These are phyloP conservation scores for Sporothrix sp. DNA, from an alignment of 2,329 filamentous ascomycete species.

Conservation along the genomic window DNA sequence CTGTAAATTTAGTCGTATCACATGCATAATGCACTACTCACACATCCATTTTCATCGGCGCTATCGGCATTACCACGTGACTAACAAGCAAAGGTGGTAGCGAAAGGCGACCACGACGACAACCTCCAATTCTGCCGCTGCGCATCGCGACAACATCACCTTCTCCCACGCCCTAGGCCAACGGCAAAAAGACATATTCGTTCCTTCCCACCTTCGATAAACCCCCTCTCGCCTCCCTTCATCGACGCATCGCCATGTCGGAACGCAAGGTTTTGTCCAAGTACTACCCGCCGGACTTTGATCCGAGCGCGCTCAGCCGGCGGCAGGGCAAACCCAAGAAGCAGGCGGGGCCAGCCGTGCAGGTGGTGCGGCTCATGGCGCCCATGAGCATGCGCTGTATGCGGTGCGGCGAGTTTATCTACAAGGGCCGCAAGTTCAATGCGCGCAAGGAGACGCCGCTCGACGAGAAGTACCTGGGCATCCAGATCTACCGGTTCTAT, in stretches of 20 bases:
- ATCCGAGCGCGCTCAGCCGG: constrained; percentile 69
- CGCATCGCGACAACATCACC: no score
- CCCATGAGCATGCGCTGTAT: constrained; percentile 71
- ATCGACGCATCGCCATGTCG: constrained; percentile 26
- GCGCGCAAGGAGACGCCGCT: constrained; percentile 81
- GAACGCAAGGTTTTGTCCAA: constrained; percentile 33
- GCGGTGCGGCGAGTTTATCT: constrained; percentile 25
- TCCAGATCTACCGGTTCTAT: constrained; percentile 83
- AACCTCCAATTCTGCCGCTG: no score
- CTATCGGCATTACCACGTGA: no score
- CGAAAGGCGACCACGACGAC: no score
- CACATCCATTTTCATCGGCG: no score
- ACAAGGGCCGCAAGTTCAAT: constrained; percentile 79
- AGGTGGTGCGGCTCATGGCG: constrained; percentile 84
- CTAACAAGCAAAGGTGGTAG: no score
- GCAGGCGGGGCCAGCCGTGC: constrained; percentile 64
- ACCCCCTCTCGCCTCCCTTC: no score
- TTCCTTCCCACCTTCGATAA: no score
- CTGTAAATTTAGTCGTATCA: no score
- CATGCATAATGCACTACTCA: no score
- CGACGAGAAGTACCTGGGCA: constrained; percentile 75
- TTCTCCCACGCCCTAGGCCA: no score
- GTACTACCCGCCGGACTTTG: constrained; percentile 65
- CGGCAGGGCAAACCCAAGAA: constrained; percentile 42
- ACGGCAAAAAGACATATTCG: no score